phyloP scores from a whole-genome alignment of 495 filamentous ascomycete species.

The Darksidea phi region DNA sequence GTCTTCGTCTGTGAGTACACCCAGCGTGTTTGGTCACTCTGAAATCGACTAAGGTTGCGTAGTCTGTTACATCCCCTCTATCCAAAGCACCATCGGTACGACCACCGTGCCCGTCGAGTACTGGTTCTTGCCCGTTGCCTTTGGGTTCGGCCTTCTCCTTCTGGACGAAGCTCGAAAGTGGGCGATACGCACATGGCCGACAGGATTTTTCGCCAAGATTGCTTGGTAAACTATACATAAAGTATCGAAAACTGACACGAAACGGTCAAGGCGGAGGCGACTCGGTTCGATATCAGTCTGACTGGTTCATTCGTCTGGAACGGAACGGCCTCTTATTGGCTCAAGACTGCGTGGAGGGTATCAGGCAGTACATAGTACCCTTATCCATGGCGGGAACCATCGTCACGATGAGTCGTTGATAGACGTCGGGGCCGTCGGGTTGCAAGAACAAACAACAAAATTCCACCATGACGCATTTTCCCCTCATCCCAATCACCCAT shows the following conservation, averaged over 20 bases:
- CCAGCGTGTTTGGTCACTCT: slow-evolving; percentile 43
- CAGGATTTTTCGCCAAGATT: slow-evolving; percentile 47
- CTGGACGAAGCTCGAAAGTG: slow-evolving; percentile 61
- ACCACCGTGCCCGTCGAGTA: slow-evolving; percentile 60
- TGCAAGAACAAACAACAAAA: not conserved
- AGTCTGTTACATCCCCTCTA: slow-evolving; percentile 29
- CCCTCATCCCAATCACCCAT: not conserved
- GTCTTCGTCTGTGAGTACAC: slow-evolving; percentile 24
- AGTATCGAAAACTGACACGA: not conserved
- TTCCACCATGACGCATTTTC: not conserved
- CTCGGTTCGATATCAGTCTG: too few relatives aligned
- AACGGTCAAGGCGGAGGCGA: not conserved
- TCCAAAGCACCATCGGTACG: slow-evolving; percentile 57
- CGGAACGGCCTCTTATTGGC: too few relatives aligned
- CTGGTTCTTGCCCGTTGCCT: slow-evolving; percentile 64
- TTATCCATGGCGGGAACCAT: not conserved
- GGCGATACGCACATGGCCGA: slow-evolving; percentile 50
- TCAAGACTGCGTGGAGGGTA: too few relatives aligned
- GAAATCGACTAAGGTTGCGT: not conserved
- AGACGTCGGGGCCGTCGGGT: not conserved
- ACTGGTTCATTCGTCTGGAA: not conserved
- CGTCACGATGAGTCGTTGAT: not conserved
- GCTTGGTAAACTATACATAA: slow-evolving; percentile 48
- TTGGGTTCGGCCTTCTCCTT: slow-evolving; percentile 59
- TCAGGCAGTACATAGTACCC: not conserved